Evolutionary conservation across 164 flowering plant species (phyloP).

Genomic region (Kalanchoe fedtschenkoi): DNA sequence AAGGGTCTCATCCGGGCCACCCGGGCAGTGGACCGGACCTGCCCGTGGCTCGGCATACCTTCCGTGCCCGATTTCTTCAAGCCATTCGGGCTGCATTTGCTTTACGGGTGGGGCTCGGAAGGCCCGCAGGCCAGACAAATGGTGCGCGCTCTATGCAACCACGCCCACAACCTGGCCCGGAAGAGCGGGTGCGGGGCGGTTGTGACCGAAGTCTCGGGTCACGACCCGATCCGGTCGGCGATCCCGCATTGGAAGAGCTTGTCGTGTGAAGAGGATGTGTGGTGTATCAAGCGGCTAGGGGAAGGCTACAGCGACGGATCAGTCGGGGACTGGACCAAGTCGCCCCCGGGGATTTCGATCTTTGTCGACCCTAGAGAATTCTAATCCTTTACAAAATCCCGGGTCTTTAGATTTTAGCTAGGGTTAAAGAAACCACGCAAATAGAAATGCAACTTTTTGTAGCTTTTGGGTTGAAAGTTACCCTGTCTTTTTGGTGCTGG

Average conservation of each 20-base stretch:
- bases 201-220: slow-evolving; percentile 68
- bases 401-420: neutral
- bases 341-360: slow-evolving; percentile 61
- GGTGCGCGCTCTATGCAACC: slow-evolving; percentile 41
- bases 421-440: neutral
- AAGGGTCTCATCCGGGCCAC: slow-evolving; percentile 44
- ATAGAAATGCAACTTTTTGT: neutral
- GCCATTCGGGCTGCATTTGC: slow-evolving; percentile 81
- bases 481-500: neutral
- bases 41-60: slow-evolving; percentile 68
- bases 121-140: slow-evolving; percentile 45
- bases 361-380: slow-evolving; percentile 94
- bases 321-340: slow-evolving; percentile 95
- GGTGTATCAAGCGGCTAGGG: slow-evolving; percentile 87
- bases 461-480: too few relatives aligned
- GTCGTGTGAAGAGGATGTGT: slow-evolving; percentile 76
- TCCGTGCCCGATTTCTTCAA: slow-evolving; percentile 73
- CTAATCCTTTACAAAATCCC: slow-evolving; percentile 9
- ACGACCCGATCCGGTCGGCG: slow-evolving; percentile 59
- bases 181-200: slow-evolving; percentile 62
- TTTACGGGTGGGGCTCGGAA: slow-evolving; percentile 83
- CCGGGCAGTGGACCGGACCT: slow-evolving; percentile 50
- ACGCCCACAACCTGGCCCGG: slow-evolving; percentile 82
- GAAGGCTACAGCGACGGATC: slow-evolving; percentile 78
- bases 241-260: slow-evolving; percentile 83